A percentile compares a stretch with the other conserved stretches of the same genome.
phyloP scores from a whole-genome alignment of 176 grass and related monocot genomes.

The Triticum dicoccoides region DNA sequence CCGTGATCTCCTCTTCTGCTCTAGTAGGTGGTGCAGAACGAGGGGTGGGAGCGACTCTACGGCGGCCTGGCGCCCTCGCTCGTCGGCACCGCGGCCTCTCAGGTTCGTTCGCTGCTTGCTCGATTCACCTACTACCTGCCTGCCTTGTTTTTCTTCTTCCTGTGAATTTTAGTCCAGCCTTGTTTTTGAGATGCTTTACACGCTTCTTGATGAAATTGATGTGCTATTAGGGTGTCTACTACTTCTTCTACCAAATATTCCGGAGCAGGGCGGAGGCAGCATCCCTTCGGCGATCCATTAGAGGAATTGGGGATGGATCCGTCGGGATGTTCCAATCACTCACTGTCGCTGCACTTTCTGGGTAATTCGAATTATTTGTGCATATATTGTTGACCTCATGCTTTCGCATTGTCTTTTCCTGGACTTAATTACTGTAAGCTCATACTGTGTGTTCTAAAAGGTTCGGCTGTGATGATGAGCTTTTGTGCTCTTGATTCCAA shows the following conservation, averaged over 20 bases:
- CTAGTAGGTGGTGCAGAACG: slow-evolving; percentile 72
- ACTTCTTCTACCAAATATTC: slow-evolving; percentile 98
- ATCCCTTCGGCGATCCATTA: slow-evolving; percentile 49
- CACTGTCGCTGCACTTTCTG: slow-evolving; percentile 76
- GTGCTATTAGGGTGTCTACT: slow-evolving; percentile 77
- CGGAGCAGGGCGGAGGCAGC: slow-evolving; percentile 61
- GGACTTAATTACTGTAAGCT: neutral
- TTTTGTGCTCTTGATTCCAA: neutral
- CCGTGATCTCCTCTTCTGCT: slow-evolving; percentile 25
- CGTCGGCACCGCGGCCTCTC: slow-evolving; percentile 77
- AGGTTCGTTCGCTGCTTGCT: slow-evolving; percentile 42
- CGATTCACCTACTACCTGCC: neutral
- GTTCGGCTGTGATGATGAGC: neutral
- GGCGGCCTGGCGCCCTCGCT: slow-evolving; percentile 80
- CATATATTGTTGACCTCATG: slow-evolving; percentile 13
- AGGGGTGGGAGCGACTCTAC: slow-evolving; percentile 90
- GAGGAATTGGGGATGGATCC: slow-evolving; percentile 82
- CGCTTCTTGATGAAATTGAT: slow-evolving; percentile 6
- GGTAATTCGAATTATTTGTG: slow-evolving; percentile 40
- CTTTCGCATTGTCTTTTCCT: neutral
- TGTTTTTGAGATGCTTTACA: neutral
- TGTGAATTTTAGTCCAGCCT: neutral
- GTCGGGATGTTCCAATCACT: slow-evolving; percentile 90
- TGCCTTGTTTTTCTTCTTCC: neutral
- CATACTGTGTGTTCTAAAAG: neutral